A percentile compares a stretch with the other conserved stretches of the same genome.
Conservation (phyloP, 306 rosid species). For the Fragaria vesca region DNA sequence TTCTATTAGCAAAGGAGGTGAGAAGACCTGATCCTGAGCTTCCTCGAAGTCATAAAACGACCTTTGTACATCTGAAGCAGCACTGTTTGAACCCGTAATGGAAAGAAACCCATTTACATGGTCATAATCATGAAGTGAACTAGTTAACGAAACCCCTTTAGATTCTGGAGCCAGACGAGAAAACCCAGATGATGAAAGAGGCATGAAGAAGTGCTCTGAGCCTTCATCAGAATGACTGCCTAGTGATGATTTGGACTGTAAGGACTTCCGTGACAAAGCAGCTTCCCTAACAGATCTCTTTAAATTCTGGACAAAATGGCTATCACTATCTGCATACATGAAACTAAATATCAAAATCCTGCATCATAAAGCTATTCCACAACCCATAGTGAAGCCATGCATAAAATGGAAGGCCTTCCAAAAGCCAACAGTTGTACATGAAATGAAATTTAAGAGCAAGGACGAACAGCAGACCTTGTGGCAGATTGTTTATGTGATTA, state of each 20-base stretch:
- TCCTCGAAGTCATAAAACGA: slow-evolving; percentile 73
- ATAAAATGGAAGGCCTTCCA: slow-evolving; percentile 19
- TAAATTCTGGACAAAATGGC: slow-evolving; percentile 58
- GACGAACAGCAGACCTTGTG: slow-evolving; percentile 60
- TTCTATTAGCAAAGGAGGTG: slow-evolving; percentile 79
- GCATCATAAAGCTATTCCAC: slow-evolving; percentile 23
- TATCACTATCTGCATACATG: slow-evolving; percentile 50
- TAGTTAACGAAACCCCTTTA: slow-evolving; percentile 58
- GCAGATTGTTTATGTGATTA: slow-evolving; percentile 48
- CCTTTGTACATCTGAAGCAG: slow-evolving; percentile 58
- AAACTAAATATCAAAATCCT: slow-evolving; percentile 25
- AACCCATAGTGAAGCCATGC: not conserved
- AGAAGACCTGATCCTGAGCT: slow-evolving; percentile 78
- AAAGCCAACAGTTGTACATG: slow-evolving; percentile 30
- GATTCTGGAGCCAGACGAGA: slow-evolving; percentile 63
- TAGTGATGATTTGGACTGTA: slow-evolving; percentile 56
- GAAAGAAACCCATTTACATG: slow-evolving; percentile 83
- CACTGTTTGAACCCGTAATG: slow-evolving; percentile 54
- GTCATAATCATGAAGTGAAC: slow-evolving; percentile 70
- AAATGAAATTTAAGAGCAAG: slow-evolving; percentile 18
- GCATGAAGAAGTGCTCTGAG: slow-evolving; percentile 86
- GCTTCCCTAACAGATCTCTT: slow-evolving; percentile 95
- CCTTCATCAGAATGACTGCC: slow-evolving; percentile 75
- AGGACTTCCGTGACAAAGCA: slow-evolving; percentile 58
- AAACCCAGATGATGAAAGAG: slow-evolving; percentile 72